Base-by-base conservation (phyloP, 768 basidiomycete genomes). In the Phlegmacium glaucopus region DNA sequence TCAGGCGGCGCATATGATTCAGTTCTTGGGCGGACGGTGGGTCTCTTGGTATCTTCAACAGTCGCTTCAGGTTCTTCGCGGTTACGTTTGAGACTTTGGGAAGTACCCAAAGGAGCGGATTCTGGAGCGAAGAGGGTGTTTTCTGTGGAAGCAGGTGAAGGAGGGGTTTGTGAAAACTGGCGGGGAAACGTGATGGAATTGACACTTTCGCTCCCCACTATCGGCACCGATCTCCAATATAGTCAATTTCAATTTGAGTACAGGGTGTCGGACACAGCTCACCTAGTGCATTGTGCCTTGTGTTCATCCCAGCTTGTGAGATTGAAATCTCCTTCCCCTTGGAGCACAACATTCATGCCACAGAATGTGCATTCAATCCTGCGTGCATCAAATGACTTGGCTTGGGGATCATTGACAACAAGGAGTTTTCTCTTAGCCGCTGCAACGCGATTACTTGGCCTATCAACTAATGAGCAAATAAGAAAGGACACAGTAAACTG, bases 401-500 rank as follows among this genome's bases (percentile, higher is more conserved):
- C 84, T 54, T 82, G 80, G 18, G 77, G 56, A 60, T 88, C 86
- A 52, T 85, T 87, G 27, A 85, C 71, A 49, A 88, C 63, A 44
- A 67, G 64, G 29, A 86, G 63, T 63, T 79, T 83, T 48, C 85
- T 73, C 52, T 85, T 80, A 12, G 81, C 77, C 13, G 78, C 74
- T 7, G 82, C 78, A 30, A 85, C 78, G 26, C 81, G 75, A 47
- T 75, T 77, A 53, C 74, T 76, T 6, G 82, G 83, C 42, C 80
- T 81, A 43, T 30, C 22, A 42, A 40, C 2, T 22, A 52, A 42
- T 17, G 27, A 41, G 43, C 27, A 32, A 15, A 29, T 36, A 42
- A 40, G 15, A 26, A 5, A 29, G 38, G 39, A 47, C 18, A 7
- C 9, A 36, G 39, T 52, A 53, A 42, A 48, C 22, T 36, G 36